phyloP scores from a whole-genome alignment of 805 yeast species.

The Candida manassasensis region DNA sequence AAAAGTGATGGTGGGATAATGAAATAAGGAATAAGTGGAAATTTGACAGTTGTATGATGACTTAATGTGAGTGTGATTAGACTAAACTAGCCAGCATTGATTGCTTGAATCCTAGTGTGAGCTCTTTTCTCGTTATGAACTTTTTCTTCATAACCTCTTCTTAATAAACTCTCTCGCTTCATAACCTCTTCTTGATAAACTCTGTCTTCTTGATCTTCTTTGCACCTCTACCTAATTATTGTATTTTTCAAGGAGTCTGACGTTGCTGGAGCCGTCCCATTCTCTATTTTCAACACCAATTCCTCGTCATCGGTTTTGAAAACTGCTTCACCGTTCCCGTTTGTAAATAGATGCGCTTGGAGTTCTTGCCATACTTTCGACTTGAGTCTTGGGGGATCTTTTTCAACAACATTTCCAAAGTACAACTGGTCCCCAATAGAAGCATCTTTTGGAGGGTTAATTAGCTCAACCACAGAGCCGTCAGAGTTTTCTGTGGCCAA shows the following conservation, averaged over 20 bases:
- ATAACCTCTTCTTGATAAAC: background rate
- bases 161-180: background rate
- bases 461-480: constrained; percentile 36
- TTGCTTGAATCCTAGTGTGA: no score
- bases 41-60: no score
- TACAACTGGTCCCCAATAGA: constrained; percentile 35
- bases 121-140: no score
- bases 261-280: constrained; percentile 4
- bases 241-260: constrained; percentile 7
- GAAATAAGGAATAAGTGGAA: no score
- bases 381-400: constrained; percentile 23
- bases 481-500: constrained; percentile 47
- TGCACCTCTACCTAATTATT: constrained; percentile 7
- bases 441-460: constrained; percentile 39
- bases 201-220: no score
- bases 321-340: constrained; percentile 24
- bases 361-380: constrained; percentile 32
- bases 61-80: no score
- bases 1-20: no score
- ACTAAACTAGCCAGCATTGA: no score
- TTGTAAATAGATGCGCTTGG: constrained; percentile 24
- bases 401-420: constrained; percentile 24
- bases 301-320: constrained; percentile 20
- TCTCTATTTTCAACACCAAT: constrained; percentile 8
- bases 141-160: no score